phyloP scores from a whole-genome alignment of 1,284 basidiomycete genomes.

The Malassezia brasiliensis region DNA sequence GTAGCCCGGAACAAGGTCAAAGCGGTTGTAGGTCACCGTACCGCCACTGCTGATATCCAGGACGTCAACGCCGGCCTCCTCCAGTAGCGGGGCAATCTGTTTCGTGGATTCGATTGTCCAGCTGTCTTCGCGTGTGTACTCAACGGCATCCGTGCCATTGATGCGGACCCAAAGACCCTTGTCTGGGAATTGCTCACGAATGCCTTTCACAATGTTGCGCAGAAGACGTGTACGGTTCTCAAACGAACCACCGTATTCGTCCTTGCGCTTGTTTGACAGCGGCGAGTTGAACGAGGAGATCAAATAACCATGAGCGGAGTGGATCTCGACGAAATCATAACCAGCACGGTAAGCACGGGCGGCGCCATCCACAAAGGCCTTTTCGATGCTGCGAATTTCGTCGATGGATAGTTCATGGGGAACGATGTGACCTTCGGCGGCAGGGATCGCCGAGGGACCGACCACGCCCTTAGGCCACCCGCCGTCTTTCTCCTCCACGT shows the following conservation, averaged over 20 bases:
- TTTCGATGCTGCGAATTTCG: conserved; percentile 58
- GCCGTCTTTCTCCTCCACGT: conserved; percentile 42
- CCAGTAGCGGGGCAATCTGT: conserved; percentile 28
- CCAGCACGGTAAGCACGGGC: conserved; percentile 52
- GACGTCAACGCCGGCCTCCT: conserved; percentile 34
- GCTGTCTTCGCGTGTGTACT: conserved; percentile 22
- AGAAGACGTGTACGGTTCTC: conserved; percentile 34
- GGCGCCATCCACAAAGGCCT: conserved; percentile 60
- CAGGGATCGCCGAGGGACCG: conserved; percentile 59
- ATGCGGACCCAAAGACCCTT: conserved; percentile 43
- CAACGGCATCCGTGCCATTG: conserved; percentile 37
- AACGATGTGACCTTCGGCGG: conserved; percentile 51
- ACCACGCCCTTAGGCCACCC: conserved; percentile 62
- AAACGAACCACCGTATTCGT: conserved; percentile 44
- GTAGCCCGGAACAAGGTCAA: conserved; percentile 32
- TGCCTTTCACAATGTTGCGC: conserved; percentile 23
- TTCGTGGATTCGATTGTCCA: conserved; percentile 37
- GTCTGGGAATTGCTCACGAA: conserved; percentile 34
- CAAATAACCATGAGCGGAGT: conserved; percentile 54
- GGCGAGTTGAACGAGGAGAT: conserved; percentile 53
- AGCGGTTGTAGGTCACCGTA: conserved; percentile 28
- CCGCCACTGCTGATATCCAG: conserved; percentile 39
- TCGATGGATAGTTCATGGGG: conserved; percentile 57
- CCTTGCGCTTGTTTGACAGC: conserved; percentile 39
- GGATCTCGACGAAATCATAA: conserved; percentile 65